Evolutionary conservation across 2,329 filamentous ascomycete species (phyloP).

Genomic region (Diaporthe sp.): DNA sequence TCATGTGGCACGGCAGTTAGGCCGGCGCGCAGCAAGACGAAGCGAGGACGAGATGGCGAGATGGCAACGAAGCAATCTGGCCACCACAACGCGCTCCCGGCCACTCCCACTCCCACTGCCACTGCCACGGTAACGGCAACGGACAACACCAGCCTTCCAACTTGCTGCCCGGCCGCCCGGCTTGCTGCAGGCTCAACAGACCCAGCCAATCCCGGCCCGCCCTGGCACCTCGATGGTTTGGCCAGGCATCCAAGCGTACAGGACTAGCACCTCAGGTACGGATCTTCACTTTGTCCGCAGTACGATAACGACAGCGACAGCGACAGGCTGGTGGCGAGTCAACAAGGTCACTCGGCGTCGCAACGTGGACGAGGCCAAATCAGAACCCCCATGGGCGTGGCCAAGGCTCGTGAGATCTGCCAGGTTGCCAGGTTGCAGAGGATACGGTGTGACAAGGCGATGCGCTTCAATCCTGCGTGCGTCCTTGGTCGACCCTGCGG

Average conservation of each 20-base stretch:
- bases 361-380: background rate
- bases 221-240: background rate
- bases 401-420: background rate
- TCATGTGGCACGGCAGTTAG: conserved; percentile 25
- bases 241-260: conserved; percentile 18
- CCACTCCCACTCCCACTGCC: conserved; percentile 5
- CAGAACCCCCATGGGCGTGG: background rate
- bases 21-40: conserved; percentile 2
- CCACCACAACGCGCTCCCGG: conserved; percentile 10
- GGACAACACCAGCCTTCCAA: conserved; percentile 6
- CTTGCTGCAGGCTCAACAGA: conserved; percentile 18
- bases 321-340: conserved; percentile 14
- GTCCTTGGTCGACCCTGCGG: background rate
- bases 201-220: conserved; percentile 17
- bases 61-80: conserved; percentile 13
- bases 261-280: conserved; percentile 3
- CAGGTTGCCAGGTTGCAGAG: conserved; percentile 9
- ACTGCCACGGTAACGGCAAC: conserved; percentile 22
- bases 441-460: conserved; percentile 25
- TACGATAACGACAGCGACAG: conserved; percentile 8
- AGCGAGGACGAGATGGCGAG: conserved; percentile 26
- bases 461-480: conserved; percentile 14
- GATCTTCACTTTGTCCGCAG: conserved; percentile 1
- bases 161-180: conserved; percentile 9
- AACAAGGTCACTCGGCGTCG: conserved; percentile 16